Conservation (phyloP, 1,284 basidiomycete species). For the Mixia osmundae region DNA sequence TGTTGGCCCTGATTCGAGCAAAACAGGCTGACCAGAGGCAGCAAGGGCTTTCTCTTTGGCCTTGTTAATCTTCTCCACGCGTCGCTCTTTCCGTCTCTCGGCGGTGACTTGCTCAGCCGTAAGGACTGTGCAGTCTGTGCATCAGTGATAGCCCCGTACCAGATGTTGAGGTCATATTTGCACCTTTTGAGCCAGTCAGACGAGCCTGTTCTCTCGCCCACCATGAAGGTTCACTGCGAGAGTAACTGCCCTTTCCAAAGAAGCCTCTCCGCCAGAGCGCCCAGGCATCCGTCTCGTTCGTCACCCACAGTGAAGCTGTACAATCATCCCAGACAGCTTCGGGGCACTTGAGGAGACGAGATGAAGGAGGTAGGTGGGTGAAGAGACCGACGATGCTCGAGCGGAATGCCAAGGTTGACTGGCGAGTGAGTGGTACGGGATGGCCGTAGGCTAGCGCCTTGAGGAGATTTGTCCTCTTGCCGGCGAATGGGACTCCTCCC, state of each 20-base stretch:
- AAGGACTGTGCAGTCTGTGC: conserved; percentile 26
- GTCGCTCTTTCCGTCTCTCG: conserved; percentile 54
- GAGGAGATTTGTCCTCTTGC: no score
- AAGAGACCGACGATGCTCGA: no score
- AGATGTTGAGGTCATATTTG: neutral
- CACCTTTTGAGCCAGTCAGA: conserved; percentile 34
- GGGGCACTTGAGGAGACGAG: no score
- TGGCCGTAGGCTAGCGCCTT: no score
- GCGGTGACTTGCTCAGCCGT: conserved; percentile 74
- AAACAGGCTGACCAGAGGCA: conserved; percentile 33
- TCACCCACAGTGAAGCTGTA: conserved; percentile 60
- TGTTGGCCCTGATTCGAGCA: neutral
- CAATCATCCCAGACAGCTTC: conserved; percentile 40
- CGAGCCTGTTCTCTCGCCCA: conserved; percentile 32
- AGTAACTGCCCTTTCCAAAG: conserved; percentile 88
- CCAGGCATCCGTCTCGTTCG: conserved; percentile 34
- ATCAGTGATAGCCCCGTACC: neutral
- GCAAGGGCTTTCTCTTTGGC: conserved; percentile 47
- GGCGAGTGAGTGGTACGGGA: no score
- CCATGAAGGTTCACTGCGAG: conserved; percentile 88
- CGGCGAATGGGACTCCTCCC: no score
- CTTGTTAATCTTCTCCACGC: conserved; percentile 50
- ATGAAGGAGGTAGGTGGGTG: no score
- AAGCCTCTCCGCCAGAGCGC: conserved; percentile 75
- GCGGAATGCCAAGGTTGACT: no score